Evolutionary conservation across 192 early-diverging fungal genomes (phyloP).

Genomic region (Coemansia sp.): DNA sequence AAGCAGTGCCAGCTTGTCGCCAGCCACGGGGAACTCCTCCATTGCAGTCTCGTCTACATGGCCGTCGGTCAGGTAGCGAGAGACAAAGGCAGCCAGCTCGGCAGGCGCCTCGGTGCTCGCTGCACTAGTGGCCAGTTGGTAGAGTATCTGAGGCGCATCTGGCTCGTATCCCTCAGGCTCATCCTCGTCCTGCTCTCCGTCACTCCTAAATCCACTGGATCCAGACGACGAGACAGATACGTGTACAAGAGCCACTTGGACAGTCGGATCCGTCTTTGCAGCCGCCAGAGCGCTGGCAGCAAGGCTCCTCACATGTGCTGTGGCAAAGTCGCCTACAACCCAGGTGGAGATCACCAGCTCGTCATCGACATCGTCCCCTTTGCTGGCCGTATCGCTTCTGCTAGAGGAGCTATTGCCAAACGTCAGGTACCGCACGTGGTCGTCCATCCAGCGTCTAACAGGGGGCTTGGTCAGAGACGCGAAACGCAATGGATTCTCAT

Average conservation of each 20-base stretch:
- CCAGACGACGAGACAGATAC: background rate
- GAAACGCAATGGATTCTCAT: constrained; percentile 46
- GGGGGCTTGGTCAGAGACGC: constrained; percentile 16
- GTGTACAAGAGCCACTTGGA: constrained; percentile 48
- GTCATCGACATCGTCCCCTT: background rate
- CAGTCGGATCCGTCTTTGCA: constrained; percentile 21
- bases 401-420: background rate
- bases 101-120: background rate
- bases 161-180: constrained; percentile 21
- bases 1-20: constrained; percentile 9
- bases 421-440: constrained; percentile 23
- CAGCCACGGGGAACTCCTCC: background rate
- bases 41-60: background rate
- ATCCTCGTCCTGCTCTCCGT: constrained; percentile 28
- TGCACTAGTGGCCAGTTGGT: constrained; percentile 28
- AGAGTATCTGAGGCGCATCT: constrained; percentile 41
- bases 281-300: constrained; percentile 59
- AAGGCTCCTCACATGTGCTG: constrained; percentile 55
- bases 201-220: constrained; percentile 3
- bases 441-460: constrained; percentile 33
- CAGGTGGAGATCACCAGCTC: constrained; percentile 46
- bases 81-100: constrained; percentile 19
- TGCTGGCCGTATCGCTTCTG: background rate
- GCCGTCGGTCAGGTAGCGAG: constrained; percentile 1
- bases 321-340: constrained; percentile 64